Evolutionary conservation across 1,284 basidiomycete genomes (phyloP).

Genomic region (Sphaerobolus stellatus): DNA sequence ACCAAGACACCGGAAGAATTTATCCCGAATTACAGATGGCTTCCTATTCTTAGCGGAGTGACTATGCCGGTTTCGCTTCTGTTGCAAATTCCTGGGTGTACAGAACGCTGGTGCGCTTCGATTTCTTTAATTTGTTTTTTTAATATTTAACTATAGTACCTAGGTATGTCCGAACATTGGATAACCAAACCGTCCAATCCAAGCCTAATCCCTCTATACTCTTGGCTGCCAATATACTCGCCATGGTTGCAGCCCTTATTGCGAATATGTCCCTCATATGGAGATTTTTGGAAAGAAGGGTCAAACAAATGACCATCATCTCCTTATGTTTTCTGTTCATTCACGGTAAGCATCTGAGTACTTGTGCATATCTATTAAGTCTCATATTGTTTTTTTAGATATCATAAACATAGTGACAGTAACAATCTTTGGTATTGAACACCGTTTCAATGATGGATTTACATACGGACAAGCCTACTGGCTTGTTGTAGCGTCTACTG

Average conservation of each 20-base stretch:
- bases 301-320: constrained; percentile 61
- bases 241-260: constrained; percentile 65
- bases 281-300: constrained; percentile 69
- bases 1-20: constrained; percentile 15
- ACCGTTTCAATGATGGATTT: constrained; percentile 67
- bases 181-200: constrained; percentile 46
- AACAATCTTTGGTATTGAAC: constrained; percentile 62
- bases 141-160: neutral
- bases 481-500: constrained; percentile 78
- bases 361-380: neutral
- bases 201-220: constrained; percentile 58
- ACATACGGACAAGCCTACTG: constrained; percentile 76
- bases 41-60: constrained; percentile 70
- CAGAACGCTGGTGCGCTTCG: constrained; percentile 53
- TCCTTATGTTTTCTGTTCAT: constrained; percentile 63
- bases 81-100: constrained; percentile 77
- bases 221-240: constrained; percentile 62
- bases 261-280: constrained; percentile 70
- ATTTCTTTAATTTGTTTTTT: constrained; percentile 2
- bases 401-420: constrained; percentile 67
- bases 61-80: constrained; percentile 77
- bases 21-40: constrained; percentile 23
- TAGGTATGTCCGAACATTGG: constrained; percentile 55
- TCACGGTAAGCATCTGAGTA: constrained; percentile 52
- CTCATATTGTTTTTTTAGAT: too few species aligned